These are phyloP conservation scores for Neurospora sp. DNA, from an alignment of 495 filamentous ascomycete species.

Conservation along the genomic window DNA sequence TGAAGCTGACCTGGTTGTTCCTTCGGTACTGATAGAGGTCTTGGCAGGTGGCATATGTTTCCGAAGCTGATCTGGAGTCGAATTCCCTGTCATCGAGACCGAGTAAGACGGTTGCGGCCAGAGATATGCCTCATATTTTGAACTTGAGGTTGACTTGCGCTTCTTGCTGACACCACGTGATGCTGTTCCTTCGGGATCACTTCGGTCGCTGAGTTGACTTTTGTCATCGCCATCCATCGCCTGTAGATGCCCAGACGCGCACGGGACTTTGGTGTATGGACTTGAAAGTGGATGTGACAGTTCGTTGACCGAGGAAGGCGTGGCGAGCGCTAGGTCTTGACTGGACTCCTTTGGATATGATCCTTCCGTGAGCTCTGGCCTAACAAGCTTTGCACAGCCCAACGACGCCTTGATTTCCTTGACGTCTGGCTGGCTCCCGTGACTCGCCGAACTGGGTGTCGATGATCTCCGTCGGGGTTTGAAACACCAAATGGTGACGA, in stretches of 20 bases:
- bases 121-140: neutral
- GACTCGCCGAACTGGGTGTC: neutral
- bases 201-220: neutral
- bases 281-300: neutral
- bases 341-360: neutral
- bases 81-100: neutral
- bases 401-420: neutral
- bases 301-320: neutral
- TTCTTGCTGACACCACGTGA: constrained; percentile 24
- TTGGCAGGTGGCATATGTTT: neutral
- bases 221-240: constrained; percentile 14
- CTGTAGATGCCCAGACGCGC: neutral
- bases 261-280: neutral
- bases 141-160: neutral
- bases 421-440: neutral
- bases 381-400: neutral
- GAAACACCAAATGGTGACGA: constrained; percentile 8
- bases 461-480: neutral
- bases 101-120: neutral
- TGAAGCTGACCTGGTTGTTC: neutral
- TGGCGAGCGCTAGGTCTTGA: neutral
- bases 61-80: neutral
- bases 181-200: constrained; percentile 13
- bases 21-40: neutral
- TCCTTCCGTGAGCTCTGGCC: neutral